These are phyloP conservation scores for Alternaria incomplexa DNA, from an alignment of 2,329 filamentous ascomycete genomes.

Conservation along the genomic window DNA sequence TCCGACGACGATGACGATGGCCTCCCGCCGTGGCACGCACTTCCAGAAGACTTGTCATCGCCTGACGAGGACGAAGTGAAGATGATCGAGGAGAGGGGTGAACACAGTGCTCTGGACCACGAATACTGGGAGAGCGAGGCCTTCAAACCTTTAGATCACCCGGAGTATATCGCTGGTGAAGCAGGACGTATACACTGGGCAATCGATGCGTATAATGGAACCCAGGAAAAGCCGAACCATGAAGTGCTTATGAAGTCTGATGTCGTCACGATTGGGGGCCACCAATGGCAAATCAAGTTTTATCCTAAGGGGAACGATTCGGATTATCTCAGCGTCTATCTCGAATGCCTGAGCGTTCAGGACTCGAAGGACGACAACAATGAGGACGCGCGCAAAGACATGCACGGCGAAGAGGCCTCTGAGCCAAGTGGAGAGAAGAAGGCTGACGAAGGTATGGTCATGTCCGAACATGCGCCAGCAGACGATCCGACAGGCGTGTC, in stretches of 20 bases:
- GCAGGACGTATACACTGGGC: constrained; percentile 65
- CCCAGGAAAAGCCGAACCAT: constrained; percentile 64
- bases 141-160: constrained; percentile 63
- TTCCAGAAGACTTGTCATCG: constrained; percentile 62
- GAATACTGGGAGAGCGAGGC: constrained; percentile 65
- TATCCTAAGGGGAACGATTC: constrained; percentile 67
- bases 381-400: constrained; percentile 1
- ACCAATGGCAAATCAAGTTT: constrained; percentile 71
- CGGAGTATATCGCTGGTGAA: constrained; percentile 61
- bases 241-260: constrained; percentile 65
- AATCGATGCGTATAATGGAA: constrained; percentile 65
- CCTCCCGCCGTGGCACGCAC: constrained; percentile 57
- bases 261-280: constrained; percentile 61
- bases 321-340: constrained; percentile 64
- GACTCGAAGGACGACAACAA: constrained; percentile 17
- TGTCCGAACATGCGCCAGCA: not conserved
- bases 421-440: not conserved
- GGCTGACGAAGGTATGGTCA: not conserved
- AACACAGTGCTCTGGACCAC: constrained; percentile 64
- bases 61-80: constrained; percentile 65
- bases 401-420: not conserved
- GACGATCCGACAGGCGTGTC: not conserved
- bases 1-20: constrained; percentile 48
- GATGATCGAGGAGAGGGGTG: constrained; percentile 59
- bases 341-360: constrained; percentile 63